Evolutionary conservation across 352 stramenopile genomes (phyloP).

Genomic region (Saprolegnia parasitica): DNA sequence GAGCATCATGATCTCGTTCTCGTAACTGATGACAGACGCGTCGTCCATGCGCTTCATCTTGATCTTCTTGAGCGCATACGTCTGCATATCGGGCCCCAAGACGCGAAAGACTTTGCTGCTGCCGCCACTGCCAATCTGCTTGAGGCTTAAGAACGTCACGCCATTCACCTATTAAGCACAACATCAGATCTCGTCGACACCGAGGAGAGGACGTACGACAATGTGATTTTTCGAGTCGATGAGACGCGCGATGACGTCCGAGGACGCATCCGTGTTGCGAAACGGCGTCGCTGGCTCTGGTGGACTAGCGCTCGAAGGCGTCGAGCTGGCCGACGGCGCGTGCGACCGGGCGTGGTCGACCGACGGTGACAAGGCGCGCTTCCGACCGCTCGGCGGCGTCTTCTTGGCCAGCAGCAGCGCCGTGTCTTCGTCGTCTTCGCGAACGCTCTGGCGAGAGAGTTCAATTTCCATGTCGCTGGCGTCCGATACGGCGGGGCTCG

Average conservation of each 20-base stretch:
- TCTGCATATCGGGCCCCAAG: conserved; percentile 87
- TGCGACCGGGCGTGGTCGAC: background rate
- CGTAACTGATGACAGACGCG: conserved; percentile 91
- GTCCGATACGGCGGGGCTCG: background rate
- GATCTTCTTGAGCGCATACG: conserved; percentile 98
- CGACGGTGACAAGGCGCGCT: background rate
- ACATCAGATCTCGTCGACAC: background rate
- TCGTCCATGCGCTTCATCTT: conserved; percentile 91
- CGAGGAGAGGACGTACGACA: background rate
- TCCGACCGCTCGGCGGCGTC: background rate
- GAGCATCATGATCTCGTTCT: conserved; percentile 97
- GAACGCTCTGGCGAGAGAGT: conserved; percentile 6
- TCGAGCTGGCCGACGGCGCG: background rate
- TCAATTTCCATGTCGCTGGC: conserved; percentile 20
- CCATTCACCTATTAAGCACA: conserved; percentile 71
- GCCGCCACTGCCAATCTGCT: conserved; percentile 95
- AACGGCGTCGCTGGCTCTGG: conserved; percentile 7
- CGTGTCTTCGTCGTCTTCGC: background rate
- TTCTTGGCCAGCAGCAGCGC: background rate
- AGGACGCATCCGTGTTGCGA: background rate
- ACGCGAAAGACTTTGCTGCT: conserved; percentile 97
- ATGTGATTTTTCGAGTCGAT: conserved; percentile 29
- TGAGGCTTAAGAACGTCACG: conserved; percentile 92
- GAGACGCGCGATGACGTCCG: conserved; percentile 4
- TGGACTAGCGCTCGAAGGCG: background rate